Base-by-base conservation (phyloP, 1,284 basidiomycete genomes). In the Neonothopanus nambi region DNA sequence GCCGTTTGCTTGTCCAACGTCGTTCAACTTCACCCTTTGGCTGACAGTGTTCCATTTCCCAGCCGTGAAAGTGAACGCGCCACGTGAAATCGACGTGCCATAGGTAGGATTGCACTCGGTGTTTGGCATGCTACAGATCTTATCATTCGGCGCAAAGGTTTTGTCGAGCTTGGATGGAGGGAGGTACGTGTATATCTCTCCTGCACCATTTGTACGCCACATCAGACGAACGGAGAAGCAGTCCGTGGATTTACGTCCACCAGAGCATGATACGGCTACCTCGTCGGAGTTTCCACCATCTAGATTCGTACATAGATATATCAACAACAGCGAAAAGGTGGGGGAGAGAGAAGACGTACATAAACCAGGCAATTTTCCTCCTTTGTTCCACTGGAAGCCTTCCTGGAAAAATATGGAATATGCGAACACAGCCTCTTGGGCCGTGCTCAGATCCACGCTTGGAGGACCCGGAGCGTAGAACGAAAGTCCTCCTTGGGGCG, bases 321-420 rank as follows among this genome's bases (percentile, higher is more conserved):
- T 28, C 11, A 28, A 28, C 5, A 28, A 11, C 11, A 4, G 36
- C 21, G 21, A 51, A 37, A 45, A 13, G 40, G n/a, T 21, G 13
- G 24, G 39, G 42, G 24, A 20, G 33, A 36, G 36, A 40, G 26
- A 51, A 13, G 37, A 68, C 63, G 51, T 59, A 67, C 71, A 69
- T 39, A 70, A 59, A n/a, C 72, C 72, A 15, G 71, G 71, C 12
- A 74, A 57, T 56, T 73, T 73, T 13, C 71, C 71, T 42, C 71
- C 70, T 59, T 41, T 37, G 8, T 49, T 37, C 15, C 17, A 70
- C 8, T 64, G 68, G 51, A 77, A 78, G 57, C 72, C 69, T 3
- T 61, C 56, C 13, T 70, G 69, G 57, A 78, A 77, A 63, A 70
- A 76, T 18, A 77, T 71, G 51, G 69, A 70, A 62, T 77, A 78